These are phyloP conservation scores for Cupressus sempervirens DNA, from an alignment of 75 land plant species.

Conservation along the genomic window DNA sequence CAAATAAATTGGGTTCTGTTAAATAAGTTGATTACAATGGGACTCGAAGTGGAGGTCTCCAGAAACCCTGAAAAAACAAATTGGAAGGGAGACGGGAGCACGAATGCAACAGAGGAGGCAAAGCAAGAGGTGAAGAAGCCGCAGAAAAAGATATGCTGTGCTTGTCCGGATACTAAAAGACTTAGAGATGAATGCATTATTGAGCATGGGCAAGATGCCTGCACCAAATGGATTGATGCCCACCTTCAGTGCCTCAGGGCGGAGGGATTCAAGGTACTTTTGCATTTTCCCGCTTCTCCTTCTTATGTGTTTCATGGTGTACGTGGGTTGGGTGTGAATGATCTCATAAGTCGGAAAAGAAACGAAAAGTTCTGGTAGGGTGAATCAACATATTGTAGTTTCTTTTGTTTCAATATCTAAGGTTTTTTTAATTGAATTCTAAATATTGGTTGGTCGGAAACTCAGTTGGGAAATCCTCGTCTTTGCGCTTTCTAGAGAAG, in stretches of 20 bases:
- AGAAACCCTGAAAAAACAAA: background rate
- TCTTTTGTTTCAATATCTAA: too few relatives aligned
- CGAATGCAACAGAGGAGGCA: background rate
- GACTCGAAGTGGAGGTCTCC: background rate
- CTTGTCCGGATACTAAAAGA: conserved; percentile 85
- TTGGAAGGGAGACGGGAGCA: background rate
- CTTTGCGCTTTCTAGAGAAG: background rate
- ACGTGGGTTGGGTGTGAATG: background rate
- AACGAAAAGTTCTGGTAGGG: background rate
- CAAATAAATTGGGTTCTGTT: background rate
- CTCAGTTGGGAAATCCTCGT: background rate
- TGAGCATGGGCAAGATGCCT: conserved; percentile 75
- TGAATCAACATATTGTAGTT: background rate
- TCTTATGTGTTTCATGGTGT: background rate
- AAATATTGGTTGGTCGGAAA: background rate
- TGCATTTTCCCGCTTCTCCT: background rate
- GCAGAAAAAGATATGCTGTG: conserved; percentile 90
- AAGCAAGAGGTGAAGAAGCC: conserved; percentile 24
- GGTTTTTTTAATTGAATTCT: background rate
- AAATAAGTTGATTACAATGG: background rate
- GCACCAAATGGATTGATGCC: conserved; percentile 87
- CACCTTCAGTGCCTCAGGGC: conserved; percentile 71
- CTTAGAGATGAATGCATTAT: conserved; percentile 84
- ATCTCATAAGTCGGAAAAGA: too few relatives aligned
- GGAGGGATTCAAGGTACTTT: conserved; percentile 75